Conservation (phyloP, 2,329 filamentous ascomycete genomes). For the Claviceps purpurea region DNA sequence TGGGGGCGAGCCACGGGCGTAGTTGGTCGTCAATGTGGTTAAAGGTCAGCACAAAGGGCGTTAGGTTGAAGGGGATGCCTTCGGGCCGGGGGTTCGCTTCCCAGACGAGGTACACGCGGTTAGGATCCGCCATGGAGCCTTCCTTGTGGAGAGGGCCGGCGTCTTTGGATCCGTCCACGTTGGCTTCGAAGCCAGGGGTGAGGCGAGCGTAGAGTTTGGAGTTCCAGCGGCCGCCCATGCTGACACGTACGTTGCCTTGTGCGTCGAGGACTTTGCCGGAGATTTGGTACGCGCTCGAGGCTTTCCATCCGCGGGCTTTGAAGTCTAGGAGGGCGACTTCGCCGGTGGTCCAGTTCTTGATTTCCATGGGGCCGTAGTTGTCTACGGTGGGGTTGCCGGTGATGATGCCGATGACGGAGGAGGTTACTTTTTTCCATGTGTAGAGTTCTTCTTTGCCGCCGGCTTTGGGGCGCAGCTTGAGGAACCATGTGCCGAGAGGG, state of each 20-base stretch:
- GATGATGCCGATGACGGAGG: slow-evolving; percentile 95
- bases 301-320: slow-evolving; percentile 92
- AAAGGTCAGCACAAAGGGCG: slow-evolving; percentile 86
- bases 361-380: slow-evolving; percentile 93
- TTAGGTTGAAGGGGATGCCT: slow-evolving; percentile 92
- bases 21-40: slow-evolving; percentile 87
- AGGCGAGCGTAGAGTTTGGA: slow-evolving; percentile 90
- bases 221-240: slow-evolving; percentile 90
- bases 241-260: slow-evolving; percentile 70
- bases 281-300: slow-evolving; percentile 79
- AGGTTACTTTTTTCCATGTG: slow-evolving; percentile 98
- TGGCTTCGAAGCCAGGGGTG: slow-evolving; percentile 77
- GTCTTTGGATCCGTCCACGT: slow-evolving; percentile 44
- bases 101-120: slow-evolving; percentile 82
- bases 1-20: slow-evolving; percentile 66
- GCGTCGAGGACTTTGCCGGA: slow-evolving; percentile 72
- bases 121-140: slow-evolving; percentile 49
- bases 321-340: slow-evolving; percentile 85
- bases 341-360: slow-evolving; percentile 94
- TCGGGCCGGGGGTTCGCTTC: slow-evolving; percentile 68
- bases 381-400: slow-evolving; percentile 94
- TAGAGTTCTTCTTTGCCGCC: slow-evolving; percentile 77
- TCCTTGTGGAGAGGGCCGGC: slow-evolving; percentile 25
- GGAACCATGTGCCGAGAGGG: slow-evolving; percentile 91
- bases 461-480: slow-evolving; percentile 62